Percentiles rank a stretch among this genome's conserved stretches.
Conservation (phyloP, 345 rosid genomes). For the Linum lewisii region DNA sequence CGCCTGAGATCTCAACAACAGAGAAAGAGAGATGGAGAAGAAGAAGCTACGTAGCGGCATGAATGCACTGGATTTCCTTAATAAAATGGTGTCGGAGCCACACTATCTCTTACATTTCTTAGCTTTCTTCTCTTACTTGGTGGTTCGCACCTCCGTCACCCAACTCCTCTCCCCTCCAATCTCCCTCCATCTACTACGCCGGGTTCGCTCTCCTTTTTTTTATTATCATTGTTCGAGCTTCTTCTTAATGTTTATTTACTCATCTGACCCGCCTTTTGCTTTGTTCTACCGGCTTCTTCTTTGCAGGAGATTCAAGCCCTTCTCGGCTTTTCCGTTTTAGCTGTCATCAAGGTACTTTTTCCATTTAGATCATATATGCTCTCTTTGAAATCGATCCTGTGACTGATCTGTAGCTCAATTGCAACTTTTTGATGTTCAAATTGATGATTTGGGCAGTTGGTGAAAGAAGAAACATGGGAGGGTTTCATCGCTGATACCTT, state of each 20-base stretch:
- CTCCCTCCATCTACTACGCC: constrained; percentile 33
- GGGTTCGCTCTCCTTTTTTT: constrained; percentile 24
- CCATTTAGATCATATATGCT: too few relatives aligned
- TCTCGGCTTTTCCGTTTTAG: constrained; percentile 43
- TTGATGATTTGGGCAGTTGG: constrained; percentile 31
- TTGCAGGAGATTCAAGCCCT: constrained; percentile 82
- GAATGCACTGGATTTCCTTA: constrained; percentile 34
- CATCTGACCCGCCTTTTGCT: neutral
- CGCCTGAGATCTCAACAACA: neutral
- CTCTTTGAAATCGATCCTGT: neutral
- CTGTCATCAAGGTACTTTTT: constrained; percentile 46
- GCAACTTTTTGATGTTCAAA: neutral
- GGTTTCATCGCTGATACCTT: constrained; percentile 51
- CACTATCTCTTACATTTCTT: constrained; percentile 59
- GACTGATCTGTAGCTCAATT: too few relatives aligned
- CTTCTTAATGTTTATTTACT: neutral
- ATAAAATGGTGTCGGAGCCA: constrained; percentile 53
- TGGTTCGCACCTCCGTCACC: constrained; percentile 48
- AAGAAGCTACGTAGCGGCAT: constrained; percentile 4
- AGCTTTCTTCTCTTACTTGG: constrained; percentile 64
- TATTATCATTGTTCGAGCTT: neutral
- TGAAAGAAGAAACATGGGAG: constrained; percentile 76
- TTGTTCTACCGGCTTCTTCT: neutral
- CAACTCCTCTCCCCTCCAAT: constrained; percentile 36
- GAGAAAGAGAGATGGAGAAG: constrained; percentile 16